phyloP scores from a whole-genome alignment of 495 filamentous ascomycete genomes.

The Massariosphaeria phaeospora region DNA sequence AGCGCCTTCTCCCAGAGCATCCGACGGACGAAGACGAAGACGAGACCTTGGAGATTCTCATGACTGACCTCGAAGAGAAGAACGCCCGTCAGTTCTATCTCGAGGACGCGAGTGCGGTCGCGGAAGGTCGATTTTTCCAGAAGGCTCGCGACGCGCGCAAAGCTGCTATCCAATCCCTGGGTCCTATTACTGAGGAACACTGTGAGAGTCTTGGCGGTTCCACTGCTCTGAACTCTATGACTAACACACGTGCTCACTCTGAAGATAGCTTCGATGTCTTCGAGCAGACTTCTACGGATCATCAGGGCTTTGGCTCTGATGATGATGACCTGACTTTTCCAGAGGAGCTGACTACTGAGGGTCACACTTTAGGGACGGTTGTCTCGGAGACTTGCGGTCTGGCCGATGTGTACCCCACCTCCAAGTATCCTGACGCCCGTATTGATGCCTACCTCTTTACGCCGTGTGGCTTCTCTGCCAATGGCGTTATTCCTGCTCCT shows the following conservation, averaged over 20 bases:
- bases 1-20: slow-evolving; percentile 19
- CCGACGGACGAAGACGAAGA: slow-evolving; percentile 49
- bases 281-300: slow-evolving; percentile 66
- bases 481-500: slow-evolving; percentile 87
- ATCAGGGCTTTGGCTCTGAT: slow-evolving; percentile 54
- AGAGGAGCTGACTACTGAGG: slow-evolving; percentile 80
- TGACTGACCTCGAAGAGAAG: slow-evolving; percentile 92
- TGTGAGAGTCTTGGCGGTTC: slow-evolving; percentile 43
- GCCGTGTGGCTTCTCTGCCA: slow-evolving; percentile 96
- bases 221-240: slow-evolving; percentile 39
- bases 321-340: slow-evolving; percentile 54
- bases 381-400: slow-evolving; percentile 90
- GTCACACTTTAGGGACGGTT: slow-evolving; percentile 86
- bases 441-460: slow-evolving; percentile 97
- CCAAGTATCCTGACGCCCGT: slow-evolving; percentile 83
- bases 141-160: slow-evolving; percentile 55
- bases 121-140: slow-evolving; percentile 68
- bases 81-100: slow-evolving; percentile 97
- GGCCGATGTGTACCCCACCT: slow-evolving; percentile 79
- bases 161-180: slow-evolving; percentile 49
- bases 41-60: slow-evolving; percentile 94
- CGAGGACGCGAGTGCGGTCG: slow-evolving; percentile 84
- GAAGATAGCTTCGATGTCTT: slow-evolving; percentile 71
- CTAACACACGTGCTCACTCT: slow-evolving; percentile 23
- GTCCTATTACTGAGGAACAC: slow-evolving; percentile 38